Evolutionary conservation across 2,329 filamentous ascomycete species (phyloP), one percentile per base, ranked within the genome.

Genomic region (Byssoonygena ceratinophila): DNA sequence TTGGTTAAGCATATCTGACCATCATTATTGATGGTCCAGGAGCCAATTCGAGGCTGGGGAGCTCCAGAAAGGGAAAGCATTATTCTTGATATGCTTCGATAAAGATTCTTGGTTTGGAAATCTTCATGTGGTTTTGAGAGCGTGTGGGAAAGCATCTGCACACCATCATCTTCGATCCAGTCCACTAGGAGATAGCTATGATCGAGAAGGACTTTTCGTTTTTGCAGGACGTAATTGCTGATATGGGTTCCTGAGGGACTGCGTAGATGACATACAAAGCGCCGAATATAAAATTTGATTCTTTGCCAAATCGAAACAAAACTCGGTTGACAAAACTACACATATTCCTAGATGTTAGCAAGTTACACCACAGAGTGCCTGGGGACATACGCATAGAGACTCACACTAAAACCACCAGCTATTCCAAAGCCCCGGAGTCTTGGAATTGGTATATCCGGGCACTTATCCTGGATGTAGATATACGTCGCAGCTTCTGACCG

Each of bases 41-140:
- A 70, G 2, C 66, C 66, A 47, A 71, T 70, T 7, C 59, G 56
- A 5, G 61, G 61, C 9, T 66, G 44, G 22, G 64, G 59, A 7
- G 54, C 54, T 16, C 58, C 53, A 3, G 46, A 50, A 4, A 62
- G 12, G 34, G 34, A 36, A 36, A 12, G 4, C 27, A 29, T 29
- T 4, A 29, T 29, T 29, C 27, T 4, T 29, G 27, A 29, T 9
- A 29, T 46, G 34, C 52, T 46, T 52, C 51, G 53, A 40, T 55
- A 59, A 14, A 61, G 54, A 44, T 58, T 58, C 31, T 49, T 37
- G 18, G 46, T 56, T 40, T 58, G 57, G 18, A 25, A 16, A 12
- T 56, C 51, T 27, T 52, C 57, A 46, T 57, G 53, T 14, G 52
- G 52, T 12, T 25, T 34, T 31, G 23, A 48, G 36, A 55, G 44